phyloP scores from a whole-genome alignment of 139 green algal species.

The Chlorella sp. region DNA sequence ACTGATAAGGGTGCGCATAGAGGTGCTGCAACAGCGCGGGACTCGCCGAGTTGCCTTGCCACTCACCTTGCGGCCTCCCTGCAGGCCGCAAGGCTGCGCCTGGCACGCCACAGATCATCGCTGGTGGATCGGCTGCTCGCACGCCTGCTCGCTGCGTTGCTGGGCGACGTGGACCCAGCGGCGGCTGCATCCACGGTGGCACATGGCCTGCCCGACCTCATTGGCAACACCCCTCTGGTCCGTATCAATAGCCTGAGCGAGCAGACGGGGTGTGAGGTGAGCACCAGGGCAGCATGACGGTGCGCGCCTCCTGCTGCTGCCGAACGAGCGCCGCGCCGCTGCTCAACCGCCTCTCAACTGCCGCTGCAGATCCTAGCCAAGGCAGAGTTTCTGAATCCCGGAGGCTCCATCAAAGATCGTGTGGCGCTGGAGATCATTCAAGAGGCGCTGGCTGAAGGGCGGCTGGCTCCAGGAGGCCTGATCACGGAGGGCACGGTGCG shows the following conservation, averaged over 20 bases:
- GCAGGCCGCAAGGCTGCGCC: no score
- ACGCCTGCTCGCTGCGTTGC: no score
- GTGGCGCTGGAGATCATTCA: conserved; percentile 86
- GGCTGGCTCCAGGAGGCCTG: conserved; percentile 68
- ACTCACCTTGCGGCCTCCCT: no score
- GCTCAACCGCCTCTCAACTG: not conserved
- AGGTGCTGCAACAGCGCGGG: no score
- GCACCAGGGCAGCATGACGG: not conserved
- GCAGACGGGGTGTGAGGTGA: conserved; percentile 78
- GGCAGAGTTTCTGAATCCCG: conserved; percentile 93
- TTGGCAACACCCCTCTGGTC: conserved; percentile 87
- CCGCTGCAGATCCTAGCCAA: conserved; percentile 81
- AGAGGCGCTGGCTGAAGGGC: conserved; percentile 66
- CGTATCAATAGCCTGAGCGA: conserved; percentile 72
- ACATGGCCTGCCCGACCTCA: conserved; percentile 59
- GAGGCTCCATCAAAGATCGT: conserved; percentile 90
- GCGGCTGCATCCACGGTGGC: conserved; percentile 3
- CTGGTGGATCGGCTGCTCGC: no score
- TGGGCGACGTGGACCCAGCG: not conserved
- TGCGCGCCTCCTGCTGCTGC: not conserved
- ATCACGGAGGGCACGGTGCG: conserved; percentile 93
- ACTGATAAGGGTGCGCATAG: no score
- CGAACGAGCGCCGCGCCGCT: not conserved
- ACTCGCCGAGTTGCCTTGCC: no score
- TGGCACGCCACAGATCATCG: no score